Evolutionary conservation across 129 eudicot genomes (phyloP).

Genomic region (Deinandra increscens): DNA sequence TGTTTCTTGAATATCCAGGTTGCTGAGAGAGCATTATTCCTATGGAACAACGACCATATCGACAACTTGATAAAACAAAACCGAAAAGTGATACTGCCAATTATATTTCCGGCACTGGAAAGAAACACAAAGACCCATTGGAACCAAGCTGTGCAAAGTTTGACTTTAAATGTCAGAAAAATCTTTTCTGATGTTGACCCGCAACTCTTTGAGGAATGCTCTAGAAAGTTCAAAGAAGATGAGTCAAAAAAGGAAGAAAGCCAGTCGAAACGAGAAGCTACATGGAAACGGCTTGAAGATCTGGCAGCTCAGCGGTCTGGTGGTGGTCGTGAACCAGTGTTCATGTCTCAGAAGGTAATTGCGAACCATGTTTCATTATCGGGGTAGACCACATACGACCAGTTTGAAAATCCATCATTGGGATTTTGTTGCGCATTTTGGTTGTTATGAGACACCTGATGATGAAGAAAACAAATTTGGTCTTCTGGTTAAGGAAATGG

Average conservation of each 20-base stretch:
- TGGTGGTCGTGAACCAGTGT: slow-evolving; percentile 38
- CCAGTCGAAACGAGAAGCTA: slow-evolving; percentile 51
- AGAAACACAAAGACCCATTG: slow-evolving; percentile 60
- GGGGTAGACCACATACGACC: slow-evolving; percentile 26
- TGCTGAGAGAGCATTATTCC: slow-evolving; percentile 74
- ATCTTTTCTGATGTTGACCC: slow-evolving; percentile 62
- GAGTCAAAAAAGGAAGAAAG: slow-evolving; percentile 52
- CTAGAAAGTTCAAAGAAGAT: slow-evolving; percentile 59
- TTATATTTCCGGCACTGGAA: slow-evolving; percentile 65
- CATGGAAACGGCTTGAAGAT: slow-evolving; percentile 69
- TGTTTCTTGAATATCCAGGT: slow-evolving; percentile 37
- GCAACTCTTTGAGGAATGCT: slow-evolving; percentile 65
- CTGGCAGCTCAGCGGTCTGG: slow-evolving; percentile 49
- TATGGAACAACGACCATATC: slow-evolving; percentile 78
- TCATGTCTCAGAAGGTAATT: slow-evolving; percentile 33
- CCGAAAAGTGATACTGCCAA: slow-evolving; percentile 63
- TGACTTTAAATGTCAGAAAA: slow-evolving; percentile 61
- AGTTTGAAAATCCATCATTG: slow-evolving; percentile 2
- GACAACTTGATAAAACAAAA: slow-evolving; percentile 70
- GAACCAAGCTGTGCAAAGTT: slow-evolving; percentile 68
- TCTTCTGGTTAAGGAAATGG: slow-evolving; percentile 19
- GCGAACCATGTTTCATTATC: slow-evolving; percentile 28
- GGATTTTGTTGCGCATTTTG: slow-evolving; percentile 22
- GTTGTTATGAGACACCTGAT: background rate
- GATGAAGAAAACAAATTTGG: slow-evolving; percentile 13